These are phyloP conservation scores for Cladosporium sp. DNA, from an alignment of 2,329 filamentous ascomycete genomes.

Conservation along the genomic window DNA sequence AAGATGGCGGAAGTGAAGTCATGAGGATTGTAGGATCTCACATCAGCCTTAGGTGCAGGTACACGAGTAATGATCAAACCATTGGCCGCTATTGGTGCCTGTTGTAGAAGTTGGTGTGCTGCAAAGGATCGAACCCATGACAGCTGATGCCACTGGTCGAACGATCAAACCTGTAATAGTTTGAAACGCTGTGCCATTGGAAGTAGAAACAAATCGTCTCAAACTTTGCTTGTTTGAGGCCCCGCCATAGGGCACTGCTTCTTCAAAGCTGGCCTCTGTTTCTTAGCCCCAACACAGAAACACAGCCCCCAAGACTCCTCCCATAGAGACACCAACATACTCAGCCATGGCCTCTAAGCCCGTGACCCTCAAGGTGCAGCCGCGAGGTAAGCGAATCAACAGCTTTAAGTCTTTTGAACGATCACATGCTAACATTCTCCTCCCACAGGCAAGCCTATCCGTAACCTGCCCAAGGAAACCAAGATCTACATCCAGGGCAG, in stretches of 20 bases:
- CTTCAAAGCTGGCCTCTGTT: constrained; percentile 10
- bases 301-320: constrained; percentile 2
- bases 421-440: constrained; percentile 13
- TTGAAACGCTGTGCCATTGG: too few relatives aligned
- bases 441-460: constrained; percentile 61
- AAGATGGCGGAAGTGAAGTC: neutral
- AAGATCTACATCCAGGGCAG: constrained; percentile 55
- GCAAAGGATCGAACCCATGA: neutral
- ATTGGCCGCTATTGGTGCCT: constrained; percentile 5
- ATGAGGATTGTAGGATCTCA: constrained; percentile 6
- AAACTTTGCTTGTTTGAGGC: neutral
- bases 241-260: neutral
- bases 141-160: neutral
- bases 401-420: rapidly evolving
- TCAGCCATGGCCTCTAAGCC: constrained; percentile 45
- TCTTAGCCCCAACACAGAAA: constrained; percentile 5
- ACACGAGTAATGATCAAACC: neutral
- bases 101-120: neutral
- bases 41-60: constrained; percentile 4
- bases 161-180: neutral
- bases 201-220: too few relatives aligned
- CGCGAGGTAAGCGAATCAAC: constrained; percentile 43
- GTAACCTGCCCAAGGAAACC: constrained; percentile 59
- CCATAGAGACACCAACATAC: neutral
- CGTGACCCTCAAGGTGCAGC: constrained; percentile 48